phyloP scores from a whole-genome alignment of 805 yeast genomes.

The Isabelozyma gotoi region DNA sequence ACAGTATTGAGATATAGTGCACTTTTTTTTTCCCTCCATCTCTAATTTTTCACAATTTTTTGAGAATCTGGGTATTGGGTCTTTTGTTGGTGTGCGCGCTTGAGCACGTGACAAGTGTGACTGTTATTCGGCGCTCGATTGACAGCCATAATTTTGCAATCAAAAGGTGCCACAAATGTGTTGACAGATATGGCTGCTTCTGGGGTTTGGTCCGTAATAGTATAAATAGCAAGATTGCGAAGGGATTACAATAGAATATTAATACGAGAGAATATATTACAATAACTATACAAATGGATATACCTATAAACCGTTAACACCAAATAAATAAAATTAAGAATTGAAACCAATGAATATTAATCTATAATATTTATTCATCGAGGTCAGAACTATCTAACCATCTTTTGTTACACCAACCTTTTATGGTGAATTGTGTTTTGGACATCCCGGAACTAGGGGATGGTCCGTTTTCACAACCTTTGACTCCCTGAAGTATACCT shows the following conservation, averaged over 20 bases:
- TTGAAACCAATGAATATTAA: neutral
- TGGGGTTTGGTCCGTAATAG: conserved; percentile 1
- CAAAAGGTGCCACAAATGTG: neutral
- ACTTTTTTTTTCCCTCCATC: neutral
- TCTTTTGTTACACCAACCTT: conserved; percentile 49
- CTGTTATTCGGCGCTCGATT: neutral
- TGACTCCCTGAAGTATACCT: conserved; percentile 25
- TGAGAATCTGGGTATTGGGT: neutral
- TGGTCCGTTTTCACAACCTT: conserved; percentile 22
- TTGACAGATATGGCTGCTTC: neutral
- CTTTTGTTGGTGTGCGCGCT: neutral
- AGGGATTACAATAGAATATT: no score
- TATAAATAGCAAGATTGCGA: neutral
- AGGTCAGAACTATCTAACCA: conserved; percentile 28
- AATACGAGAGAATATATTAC: conserved; percentile 1
- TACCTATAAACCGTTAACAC: neutral
- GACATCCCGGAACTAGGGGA: conserved; percentile 40
- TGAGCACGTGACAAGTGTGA: neutral
- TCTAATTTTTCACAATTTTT: neutral
- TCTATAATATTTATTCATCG: neutral
- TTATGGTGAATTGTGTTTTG: conserved; percentile 47
- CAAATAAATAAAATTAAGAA: neutral
- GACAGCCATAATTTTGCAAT: neutral
- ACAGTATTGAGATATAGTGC: neutral
- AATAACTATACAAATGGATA: neutral